Evolutionary conservation across 1,139 yeast species (phyloP).

Genomic region (Kluyveromyces sp.): DNA sequence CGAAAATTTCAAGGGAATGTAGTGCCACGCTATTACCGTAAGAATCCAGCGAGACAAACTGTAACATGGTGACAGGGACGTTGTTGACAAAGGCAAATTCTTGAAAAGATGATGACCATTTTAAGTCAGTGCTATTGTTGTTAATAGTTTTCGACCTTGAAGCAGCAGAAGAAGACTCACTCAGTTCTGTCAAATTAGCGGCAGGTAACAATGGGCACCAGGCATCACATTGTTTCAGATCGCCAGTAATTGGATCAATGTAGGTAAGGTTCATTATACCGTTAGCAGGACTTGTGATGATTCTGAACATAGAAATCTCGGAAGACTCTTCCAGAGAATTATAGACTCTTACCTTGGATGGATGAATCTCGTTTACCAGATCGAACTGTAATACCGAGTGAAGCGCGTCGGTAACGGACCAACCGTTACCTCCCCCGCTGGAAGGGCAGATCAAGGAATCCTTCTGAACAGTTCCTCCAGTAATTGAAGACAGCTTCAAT

Average conservation of each 20-base stretch:
- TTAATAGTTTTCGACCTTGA: slow-evolving; percentile 17
- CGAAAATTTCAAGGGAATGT: slow-evolving; percentile 67
- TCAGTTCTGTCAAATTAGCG: slow-evolving; percentile 22
- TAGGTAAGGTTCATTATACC: slow-evolving; percentile 92
- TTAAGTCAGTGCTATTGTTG: slow-evolving; percentile 30
- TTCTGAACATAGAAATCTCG: slow-evolving; percentile 56
- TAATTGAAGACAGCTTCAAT: slow-evolving; percentile 42
- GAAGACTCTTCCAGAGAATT: slow-evolving; percentile 46
- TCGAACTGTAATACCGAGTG: slow-evolving; percentile 57
- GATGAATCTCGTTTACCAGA: slow-evolving; percentile 52
- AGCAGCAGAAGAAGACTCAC: slow-evolving; percentile 15
- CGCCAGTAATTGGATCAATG: slow-evolving; percentile 62
- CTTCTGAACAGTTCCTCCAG: slow-evolving; percentile 37
- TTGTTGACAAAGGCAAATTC: slow-evolving; percentile 77
- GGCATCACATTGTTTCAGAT: slow-evolving; percentile 65
- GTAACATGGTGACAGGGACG: slow-evolving; percentile 54
- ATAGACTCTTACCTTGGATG: slow-evolving; percentile 69
- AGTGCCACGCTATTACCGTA: slow-evolving; percentile 66
- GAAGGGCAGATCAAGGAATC: slow-evolving; percentile 56
- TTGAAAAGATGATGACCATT: slow-evolving; percentile 48
- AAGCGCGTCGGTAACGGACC: slow-evolving; percentile 48
- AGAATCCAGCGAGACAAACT: slow-evolving; percentile 61
- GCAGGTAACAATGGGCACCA: slow-evolving; percentile 62
- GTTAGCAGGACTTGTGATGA: slow-evolving; percentile 69
- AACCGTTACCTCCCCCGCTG: slow-evolving; percentile 35